Conservation (phyloP, 2,329 filamentous ascomycete genomes). For the Ophiocordyceps unilateralis region DNA sequence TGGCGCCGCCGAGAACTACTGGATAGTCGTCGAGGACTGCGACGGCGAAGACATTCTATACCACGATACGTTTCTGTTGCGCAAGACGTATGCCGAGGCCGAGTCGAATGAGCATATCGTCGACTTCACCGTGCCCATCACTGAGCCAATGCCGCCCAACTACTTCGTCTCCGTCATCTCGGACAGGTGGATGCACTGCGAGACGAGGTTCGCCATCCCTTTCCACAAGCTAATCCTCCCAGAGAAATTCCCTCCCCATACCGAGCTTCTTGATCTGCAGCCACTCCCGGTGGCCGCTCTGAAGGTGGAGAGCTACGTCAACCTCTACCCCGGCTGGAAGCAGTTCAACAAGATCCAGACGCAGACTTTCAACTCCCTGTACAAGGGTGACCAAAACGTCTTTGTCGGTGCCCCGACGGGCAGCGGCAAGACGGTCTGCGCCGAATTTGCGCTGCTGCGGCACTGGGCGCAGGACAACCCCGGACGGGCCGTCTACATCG, state of each 20-base stretch:
- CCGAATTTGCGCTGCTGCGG: constrained; percentile 78
- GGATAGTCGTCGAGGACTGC: constrained; percentile 94
- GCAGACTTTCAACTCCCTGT: constrained; percentile 89
- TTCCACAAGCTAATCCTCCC: constrained; percentile 92
- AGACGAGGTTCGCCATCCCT: constrained; percentile 81
- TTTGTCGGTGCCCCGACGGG: constrained; percentile 86
- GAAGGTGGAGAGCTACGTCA: constrained; percentile 68
- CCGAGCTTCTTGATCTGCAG: constrained; percentile 79
- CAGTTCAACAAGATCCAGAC: constrained; percentile 97
- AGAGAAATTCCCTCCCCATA: constrained; percentile 90
- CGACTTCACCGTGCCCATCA: constrained; percentile 91
- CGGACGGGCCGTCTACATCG: constrained; percentile 80
- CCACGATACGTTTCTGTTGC: constrained; percentile 84
- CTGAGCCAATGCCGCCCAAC: constrained; percentile 94
- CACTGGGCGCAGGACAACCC: constrained; percentile 49
- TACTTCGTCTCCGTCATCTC: constrained; percentile 95
- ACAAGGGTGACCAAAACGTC: constrained; percentile 80
- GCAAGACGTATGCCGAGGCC: constrained; percentile 69
- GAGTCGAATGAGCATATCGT: constrained; percentile 89
- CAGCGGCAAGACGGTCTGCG: constrained; percentile 92
- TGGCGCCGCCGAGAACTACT: constrained; percentile 79
- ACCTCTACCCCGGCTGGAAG: constrained; percentile 66
- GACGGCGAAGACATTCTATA: constrained; percentile 93
- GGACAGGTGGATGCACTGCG: constrained; percentile 96
- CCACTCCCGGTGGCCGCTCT: constrained; percentile 76